Evolutionary conservation across 495 filamentous ascomycete species (phyloP), one percentile per base, ranked within the genome.

Genomic region (Aspergillus avenaceus): DNA sequence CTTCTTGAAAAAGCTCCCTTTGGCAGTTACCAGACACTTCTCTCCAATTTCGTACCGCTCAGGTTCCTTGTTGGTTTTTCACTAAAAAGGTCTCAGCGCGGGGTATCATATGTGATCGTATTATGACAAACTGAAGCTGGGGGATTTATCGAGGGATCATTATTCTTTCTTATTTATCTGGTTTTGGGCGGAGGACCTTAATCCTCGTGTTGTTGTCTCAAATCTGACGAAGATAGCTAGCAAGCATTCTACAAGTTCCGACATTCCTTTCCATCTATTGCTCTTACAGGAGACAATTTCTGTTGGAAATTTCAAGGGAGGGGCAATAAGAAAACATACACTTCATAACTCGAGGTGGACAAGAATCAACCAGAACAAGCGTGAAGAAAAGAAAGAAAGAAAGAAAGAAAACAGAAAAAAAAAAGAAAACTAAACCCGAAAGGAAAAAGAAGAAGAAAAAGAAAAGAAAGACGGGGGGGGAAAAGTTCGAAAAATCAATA

Each of bases 231-330:
- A 70, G 58, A 69, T 76, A 76, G 72, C 69, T 74, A 76, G 71
- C 70, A 76, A 76, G 62, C 73, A 76, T 76, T 68, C 64, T 68
- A 74, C 70, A 76, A 73, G 60, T 72, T 74, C 52, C 66, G 68
- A 64, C 65, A 63, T 61, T 67, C 65, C 54, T 63, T 58, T 71
- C 64, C 67, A 70, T 66, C 66, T 71, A 60, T 67, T 65, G 60
- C 58, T 64, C 49, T 55, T 67, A 52, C 66, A 60, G 59, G 60
- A 56, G 57, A 55, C 41, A 50, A 45, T 53, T 60, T n/a, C 47
- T 57, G 24, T 45, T 45, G 50, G 46, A 59, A 59, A 53, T 47
- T n/a, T n/a, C 58, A 63, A 56, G 64, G 63, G 54, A 63, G 59
- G 59, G 56, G 60, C n/a, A n/a, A n/a, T n/a, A n/a, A 57, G 47